phyloP scores from a whole-genome alignment of 306 rosid species.

The Fragaria vesca region DNA sequence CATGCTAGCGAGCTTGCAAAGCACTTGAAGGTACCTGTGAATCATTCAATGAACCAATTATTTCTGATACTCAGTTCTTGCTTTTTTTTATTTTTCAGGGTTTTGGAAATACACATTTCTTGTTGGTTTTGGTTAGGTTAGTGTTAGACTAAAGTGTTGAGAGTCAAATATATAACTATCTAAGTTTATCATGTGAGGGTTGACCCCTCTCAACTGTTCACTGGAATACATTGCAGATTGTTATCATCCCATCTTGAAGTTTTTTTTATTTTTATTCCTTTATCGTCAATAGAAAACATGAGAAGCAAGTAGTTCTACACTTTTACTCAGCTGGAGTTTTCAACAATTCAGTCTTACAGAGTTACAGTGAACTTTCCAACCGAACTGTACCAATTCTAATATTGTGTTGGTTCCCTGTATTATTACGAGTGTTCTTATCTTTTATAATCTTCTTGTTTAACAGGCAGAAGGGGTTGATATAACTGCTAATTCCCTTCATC shows the following conservation, averaged over 20 bases:
- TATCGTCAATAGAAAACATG: background rate
- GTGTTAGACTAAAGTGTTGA: background rate
- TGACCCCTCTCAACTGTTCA: background rate
- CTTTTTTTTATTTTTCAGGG: background rate
- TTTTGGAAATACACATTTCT: background rate
- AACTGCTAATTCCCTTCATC: constrained; percentile 37
- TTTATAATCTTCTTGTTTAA: background rate
- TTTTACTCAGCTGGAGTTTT: background rate
- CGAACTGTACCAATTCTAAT: background rate
- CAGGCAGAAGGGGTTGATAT: constrained; percentile 30
- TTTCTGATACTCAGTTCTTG: background rate
- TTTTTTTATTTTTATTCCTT: background rate
- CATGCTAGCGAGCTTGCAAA: constrained; percentile 74
- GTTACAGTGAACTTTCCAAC: background rate
- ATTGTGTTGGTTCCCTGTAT: background rate
- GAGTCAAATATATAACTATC: background rate
- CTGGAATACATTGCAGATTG: background rate
- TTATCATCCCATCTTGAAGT: background rate
- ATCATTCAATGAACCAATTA: background rate
- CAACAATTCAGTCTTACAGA: background rate
- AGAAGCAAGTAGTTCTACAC: background rate
- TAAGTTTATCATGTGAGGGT: background rate
- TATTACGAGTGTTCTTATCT: background rate
- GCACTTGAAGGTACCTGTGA: constrained; percentile 54
- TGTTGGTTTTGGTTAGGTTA: background rate